Conservation (phyloP, 164 flowering plant species). For the Vitis labrusca region DNA sequence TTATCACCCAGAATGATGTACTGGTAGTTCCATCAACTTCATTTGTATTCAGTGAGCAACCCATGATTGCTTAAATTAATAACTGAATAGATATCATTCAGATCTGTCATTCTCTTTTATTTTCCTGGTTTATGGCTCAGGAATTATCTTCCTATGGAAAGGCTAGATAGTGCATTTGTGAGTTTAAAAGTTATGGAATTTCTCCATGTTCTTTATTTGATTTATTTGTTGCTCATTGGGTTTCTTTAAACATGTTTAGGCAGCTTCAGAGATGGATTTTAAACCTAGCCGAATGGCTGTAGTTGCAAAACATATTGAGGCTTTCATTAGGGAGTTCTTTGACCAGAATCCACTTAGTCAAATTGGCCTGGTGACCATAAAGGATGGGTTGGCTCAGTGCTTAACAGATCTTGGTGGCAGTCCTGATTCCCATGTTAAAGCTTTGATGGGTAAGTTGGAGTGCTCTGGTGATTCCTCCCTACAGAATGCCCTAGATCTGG, state of each 20-base stretch:
- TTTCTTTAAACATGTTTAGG: conserved; percentile 40
- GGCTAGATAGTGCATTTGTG: too few relatives aligned
- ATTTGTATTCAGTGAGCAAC: background rate
- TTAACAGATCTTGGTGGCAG: conserved; percentile 95
- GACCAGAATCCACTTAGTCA: conserved; percentile 98
- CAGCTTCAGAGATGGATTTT: conserved; percentile 81
- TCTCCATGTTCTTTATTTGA: background rate
- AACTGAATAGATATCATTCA: background rate
- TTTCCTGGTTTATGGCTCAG: too few relatives aligned
- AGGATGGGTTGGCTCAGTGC: conserved; percentile 86
- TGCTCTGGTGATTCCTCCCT: conserved; percentile 91
- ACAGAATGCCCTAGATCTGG: conserved; percentile 89
- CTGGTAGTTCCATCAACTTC: background rate
- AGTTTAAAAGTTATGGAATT: too few relatives aligned
- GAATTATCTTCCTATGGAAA: too few relatives aligned
- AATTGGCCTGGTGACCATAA: conserved; percentile 66
- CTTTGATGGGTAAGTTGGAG: conserved; percentile 72
- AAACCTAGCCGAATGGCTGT: conserved; percentile 85
- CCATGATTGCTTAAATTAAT: background rate
- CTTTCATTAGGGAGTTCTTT: conserved; percentile 91
- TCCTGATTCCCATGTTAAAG: conserved; percentile 89
- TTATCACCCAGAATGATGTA: too few relatives aligned
- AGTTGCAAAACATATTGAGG: conserved; percentile 77
- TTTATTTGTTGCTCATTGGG: background rate
- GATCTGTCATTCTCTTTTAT: too few relatives aligned